Conservation (phyloP, 163 green algal species). For the Prototheca cutis region DNA sequence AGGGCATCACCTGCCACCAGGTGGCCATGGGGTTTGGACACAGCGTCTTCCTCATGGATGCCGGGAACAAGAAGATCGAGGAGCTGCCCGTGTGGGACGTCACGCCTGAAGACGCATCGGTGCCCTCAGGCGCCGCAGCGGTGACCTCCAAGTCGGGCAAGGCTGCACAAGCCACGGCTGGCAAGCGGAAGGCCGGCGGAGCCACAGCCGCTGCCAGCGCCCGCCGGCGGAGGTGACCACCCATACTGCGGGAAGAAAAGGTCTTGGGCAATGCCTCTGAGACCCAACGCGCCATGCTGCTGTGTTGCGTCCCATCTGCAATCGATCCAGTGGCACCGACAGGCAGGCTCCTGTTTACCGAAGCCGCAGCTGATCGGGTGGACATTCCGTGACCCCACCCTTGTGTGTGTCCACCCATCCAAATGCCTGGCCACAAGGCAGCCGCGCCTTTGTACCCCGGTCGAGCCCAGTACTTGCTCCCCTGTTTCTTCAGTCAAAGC, state of each 20-base stretch:
- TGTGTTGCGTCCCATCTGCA: no score
- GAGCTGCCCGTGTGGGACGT: conserved; percentile 22
- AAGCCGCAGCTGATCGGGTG: no score
- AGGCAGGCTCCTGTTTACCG: no score
- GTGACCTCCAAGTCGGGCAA: neutral
- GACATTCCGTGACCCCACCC: no score
- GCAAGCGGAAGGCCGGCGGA: conserved; percentile 41
- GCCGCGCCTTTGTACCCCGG: no score
- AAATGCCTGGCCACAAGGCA: no score
- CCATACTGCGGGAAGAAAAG: neutral
- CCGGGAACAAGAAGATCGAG: conserved; percentile 21
- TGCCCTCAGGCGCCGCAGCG: neutral
- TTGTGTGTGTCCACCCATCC: no score
- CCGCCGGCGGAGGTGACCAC: conserved; percentile 11
- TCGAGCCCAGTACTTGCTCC: no score
- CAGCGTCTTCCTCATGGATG: conserved; percentile 70
- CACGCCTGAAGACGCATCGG: conserved; percentile 10
- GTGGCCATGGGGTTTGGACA: conserved; percentile 71
- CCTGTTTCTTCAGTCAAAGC: no score
- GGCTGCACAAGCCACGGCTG: conserved; percentile 8
- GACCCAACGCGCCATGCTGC: no score
- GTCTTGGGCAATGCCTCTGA: no score
- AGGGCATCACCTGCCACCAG: conserved; percentile 51
- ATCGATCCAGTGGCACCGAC: no score
- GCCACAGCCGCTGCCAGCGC: conserved; percentile 5